Percentiles rank a stretch among this genome's conserved stretches.
phyloP scores from a whole-genome alignment of 2,329 filamentous ascomycete species.

The Mycosphaerelloides madeirae region DNA sequence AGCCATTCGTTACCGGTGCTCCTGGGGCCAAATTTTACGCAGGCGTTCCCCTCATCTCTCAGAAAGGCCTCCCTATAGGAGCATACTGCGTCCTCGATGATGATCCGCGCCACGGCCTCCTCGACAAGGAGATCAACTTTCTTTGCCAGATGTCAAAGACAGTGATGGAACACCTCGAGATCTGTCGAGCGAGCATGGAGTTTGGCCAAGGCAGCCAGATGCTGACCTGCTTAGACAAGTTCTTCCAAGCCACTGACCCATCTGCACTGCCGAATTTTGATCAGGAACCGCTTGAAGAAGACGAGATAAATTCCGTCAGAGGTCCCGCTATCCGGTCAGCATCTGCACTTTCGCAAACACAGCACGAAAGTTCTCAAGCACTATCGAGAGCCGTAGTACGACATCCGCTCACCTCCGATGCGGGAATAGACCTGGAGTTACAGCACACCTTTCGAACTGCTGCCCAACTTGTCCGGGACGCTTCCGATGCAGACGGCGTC shows the following conservation, averaged over 20 bases:
- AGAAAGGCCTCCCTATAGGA: slow-evolving; percentile 55
- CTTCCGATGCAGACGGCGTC: slow-evolving; percentile 47
- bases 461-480: slow-evolving; percentile 45
- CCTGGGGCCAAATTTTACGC: slow-evolving; percentile 47
- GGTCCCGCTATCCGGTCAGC: slow-evolving; percentile 13
- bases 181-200: slow-evolving; percentile 19
- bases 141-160: slow-evolving; percentile 54
- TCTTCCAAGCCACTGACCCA: slow-evolving; percentile 22
- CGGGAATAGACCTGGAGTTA: slow-evolving; percentile 3
- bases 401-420: background rate
- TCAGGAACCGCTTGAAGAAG: slow-evolving; percentile 14
- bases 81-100: slow-evolving; percentile 57
- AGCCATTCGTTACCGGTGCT: slow-evolving; percentile 26
- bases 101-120: slow-evolving; percentile 49
- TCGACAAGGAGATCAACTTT: slow-evolving; percentile 48
- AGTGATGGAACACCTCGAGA: slow-evolving; percentile 59
- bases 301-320: slow-evolving; percentile 10
- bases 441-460: slow-evolving; percentile 43
- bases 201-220: slow-evolving; percentile 52
- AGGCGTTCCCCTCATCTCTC: slow-evolving; percentile 40
- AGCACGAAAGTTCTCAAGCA: background rate
- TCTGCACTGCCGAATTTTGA: slow-evolving; percentile 14
- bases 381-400: background rate
- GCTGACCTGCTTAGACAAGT: slow-evolving; percentile 45
- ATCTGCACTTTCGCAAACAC: slow-evolving; percentile 13